Evolutionary conservation across 2,329 filamentous ascomycete genomes (phyloP), one percentile per base, ranked within the genome.

Genomic region (Talaromyces sp.): DNA sequence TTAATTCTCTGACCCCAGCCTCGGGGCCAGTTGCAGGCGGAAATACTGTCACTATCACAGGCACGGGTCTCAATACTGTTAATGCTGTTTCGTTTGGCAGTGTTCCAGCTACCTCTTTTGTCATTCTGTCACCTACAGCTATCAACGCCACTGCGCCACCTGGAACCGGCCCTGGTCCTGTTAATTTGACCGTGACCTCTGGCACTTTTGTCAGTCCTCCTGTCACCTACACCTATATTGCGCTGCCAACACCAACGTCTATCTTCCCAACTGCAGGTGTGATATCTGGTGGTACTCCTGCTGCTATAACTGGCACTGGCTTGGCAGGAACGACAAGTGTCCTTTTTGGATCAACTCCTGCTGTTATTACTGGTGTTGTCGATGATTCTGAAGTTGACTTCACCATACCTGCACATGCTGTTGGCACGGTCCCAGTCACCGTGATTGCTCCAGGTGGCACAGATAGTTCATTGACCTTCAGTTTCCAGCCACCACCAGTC

Each of bases 1-100:
- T 61, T 49, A 61, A 1, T n/a, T 11, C 25, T 49, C 37, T 61
- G 27, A 49, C 11, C 15, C 58, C 58, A 35, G 37, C 10, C 10
- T 61, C 58, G 17, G 58, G 58, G 3, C 41, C 58, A 35, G 17
- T 61, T 35, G 15, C 58, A 33, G 58, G 58, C 5, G 58, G 58
- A 22, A 61, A 61, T 33, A 47, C 27, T 37, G 58, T 61, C 43
- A 61, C 58, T 49, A 61, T 61, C 22, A 61, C 17, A 7, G 58
- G 58, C 41, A 61, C 58, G n/a, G 49, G 37, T 11, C 43, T 61
- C 41, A 49, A 47, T 49, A 37, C 19, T n/a, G 58, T 61, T 19
- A 61, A 43, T 13, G 31, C 8, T 17, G 25, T 61, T 33, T 13
- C 27, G 27, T 47, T 61, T 25, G 27, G 31, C 27, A 43, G 58